Conservation (phyloP, 2,329 filamentous ascomycete genomes). For the Alternaria triticina region DNA sequence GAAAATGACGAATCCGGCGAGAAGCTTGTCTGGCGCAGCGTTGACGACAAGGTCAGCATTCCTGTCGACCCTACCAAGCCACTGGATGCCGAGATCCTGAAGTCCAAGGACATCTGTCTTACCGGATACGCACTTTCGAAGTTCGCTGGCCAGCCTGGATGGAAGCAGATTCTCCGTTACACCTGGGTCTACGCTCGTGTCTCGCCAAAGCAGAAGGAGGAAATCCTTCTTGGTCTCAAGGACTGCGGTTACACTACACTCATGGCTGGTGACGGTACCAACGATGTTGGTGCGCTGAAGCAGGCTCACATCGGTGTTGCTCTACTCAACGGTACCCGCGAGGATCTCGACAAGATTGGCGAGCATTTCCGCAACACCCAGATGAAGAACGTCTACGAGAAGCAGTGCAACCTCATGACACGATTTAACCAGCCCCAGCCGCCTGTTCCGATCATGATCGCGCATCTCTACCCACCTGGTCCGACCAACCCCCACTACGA, state of each 20-base stretch:
- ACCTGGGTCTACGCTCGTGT: conserved; percentile 98
- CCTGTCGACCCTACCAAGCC: conserved; percentile 82
- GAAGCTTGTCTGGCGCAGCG: conserved; percentile 89
- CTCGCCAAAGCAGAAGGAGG: conserved; percentile 98
- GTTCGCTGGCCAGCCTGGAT: conserved; percentile 80
- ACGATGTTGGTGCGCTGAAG: conserved; percentile 96
- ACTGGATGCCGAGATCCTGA: conserved; percentile 80
- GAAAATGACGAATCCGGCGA: conserved; percentile 84
- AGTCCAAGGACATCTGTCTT: conserved; percentile 89
- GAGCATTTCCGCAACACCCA: conserved; percentile 93
- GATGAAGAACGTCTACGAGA: conserved; percentile 99
- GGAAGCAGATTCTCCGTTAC: conserved; percentile 79
- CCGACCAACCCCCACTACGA: conserved; percentile 91
- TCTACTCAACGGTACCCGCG: conserved; percentile 89
- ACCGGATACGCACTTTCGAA: conserved; percentile 93
- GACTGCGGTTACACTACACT: conserved; percentile 97
- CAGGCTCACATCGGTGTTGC: conserved; percentile 98
- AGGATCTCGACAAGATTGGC: conserved; percentile 88
- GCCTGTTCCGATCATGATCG: conserved; percentile 90
- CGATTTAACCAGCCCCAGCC: conserved; percentile 92
- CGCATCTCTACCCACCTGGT: conserved; percentile 91
- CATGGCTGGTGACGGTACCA: conserved; percentile 98
- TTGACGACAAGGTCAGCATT: conserved; percentile 87
- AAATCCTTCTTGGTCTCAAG: conserved; percentile 95
- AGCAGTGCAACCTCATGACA: conserved; percentile 89